Base-by-base conservation (phyloP, 2,329 filamentous ascomycete genomes). In the Epicoccum nigrum region DNA sequence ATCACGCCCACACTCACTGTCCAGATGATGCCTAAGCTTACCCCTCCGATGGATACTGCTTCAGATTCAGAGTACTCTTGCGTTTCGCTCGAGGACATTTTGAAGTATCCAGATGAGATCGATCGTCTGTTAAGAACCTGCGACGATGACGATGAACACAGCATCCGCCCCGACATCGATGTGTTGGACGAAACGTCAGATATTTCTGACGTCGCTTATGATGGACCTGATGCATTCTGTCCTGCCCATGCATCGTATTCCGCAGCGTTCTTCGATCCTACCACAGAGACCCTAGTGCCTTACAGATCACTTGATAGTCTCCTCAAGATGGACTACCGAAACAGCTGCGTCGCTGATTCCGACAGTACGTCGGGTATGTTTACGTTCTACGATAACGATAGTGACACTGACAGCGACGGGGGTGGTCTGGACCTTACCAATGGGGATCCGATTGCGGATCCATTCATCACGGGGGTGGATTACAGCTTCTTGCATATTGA, bases 181-280 rank as follows among this genome's bases (percentile, higher is more conserved):
- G n/a, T 6, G 4, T 41, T 13, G 5, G 17, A 19, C 4, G 8
- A 12, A 21, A 20, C 4, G n/a, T n/a, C 19, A 21, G 6, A 32
- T 3, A 2, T n/a, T 0, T 35, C 27, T 25, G 33, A 27, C 6
- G 4, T 20, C 12, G 17, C 19, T 1, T 42, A 35, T 2, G 37
- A 38, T 31, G 20, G 40, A 34, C 25, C 48, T 27, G 16, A 16
- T 31, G 19, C 45, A 17, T 7, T 47, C 4, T 41, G 11, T 12
- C 38, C 16, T 28, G 34, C 43, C 17, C 42, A 45, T 19, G 48
- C 42, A 23, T 51, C 48, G 13, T 45, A 37, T 15, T 35, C 48
- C n/a, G 37, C 37, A 9, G 28, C 48, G 2, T 37, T 45, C 25
- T 45, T 51, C 21, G 42, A 42, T 16, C 12, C 25, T 7, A 0